Evolutionary conservation across 495 filamentous ascomycete species (phyloP).

Genomic region (Annulohypoxylon bovei): DNA sequence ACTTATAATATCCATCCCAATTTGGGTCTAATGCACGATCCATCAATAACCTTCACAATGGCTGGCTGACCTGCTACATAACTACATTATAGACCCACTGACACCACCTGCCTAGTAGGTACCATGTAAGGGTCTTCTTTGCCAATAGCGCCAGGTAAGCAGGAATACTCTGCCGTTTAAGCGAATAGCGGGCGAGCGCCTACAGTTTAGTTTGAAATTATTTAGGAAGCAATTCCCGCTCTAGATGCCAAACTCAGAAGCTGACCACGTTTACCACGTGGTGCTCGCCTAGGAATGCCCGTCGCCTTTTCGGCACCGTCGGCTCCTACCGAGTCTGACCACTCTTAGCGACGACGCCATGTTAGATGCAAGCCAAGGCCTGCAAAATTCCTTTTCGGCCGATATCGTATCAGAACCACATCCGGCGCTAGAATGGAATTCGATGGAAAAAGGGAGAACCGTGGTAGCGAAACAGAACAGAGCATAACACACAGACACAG

Average conservation of each 20-base stretch:
- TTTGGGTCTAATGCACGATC: conserved; percentile 45
- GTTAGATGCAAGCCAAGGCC: conserved; percentile 42
- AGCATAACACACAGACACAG: conserved; percentile 3
- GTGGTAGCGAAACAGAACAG: conserved; percentile 27
- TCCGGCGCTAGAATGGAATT: conserved; percentile 28
- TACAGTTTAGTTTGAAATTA: conserved; percentile 26
- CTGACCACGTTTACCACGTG: conserved; percentile 44
- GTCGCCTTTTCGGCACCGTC: conserved; percentile 33
- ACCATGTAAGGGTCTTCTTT: conserved; percentile 44
- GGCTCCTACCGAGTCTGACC: conserved; percentile 45
- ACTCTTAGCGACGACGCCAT: conserved; percentile 32
- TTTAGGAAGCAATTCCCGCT: conserved; percentile 35
- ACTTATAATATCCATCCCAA: conserved; percentile 40
- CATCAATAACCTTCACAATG: conserved; percentile 43
- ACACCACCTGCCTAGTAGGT: conserved; percentile 43
- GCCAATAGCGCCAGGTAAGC: conserved; percentile 41
- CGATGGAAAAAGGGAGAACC: conserved; percentile 38
- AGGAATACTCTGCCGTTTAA: conserved; percentile 34
- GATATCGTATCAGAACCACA: conserved; percentile 42
- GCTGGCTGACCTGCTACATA: conserved; percentile 29
- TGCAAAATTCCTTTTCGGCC: conserved; percentile 37
- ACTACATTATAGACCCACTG: conserved; percentile 28
- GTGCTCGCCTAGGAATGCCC: conserved; percentile 36
- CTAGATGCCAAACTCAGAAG: conserved; percentile 38
- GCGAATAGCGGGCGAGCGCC: conserved; percentile 32